Conservation (phyloP, 1,284 basidiomycete genomes). For the Rhodotorula sp. region DNA sequence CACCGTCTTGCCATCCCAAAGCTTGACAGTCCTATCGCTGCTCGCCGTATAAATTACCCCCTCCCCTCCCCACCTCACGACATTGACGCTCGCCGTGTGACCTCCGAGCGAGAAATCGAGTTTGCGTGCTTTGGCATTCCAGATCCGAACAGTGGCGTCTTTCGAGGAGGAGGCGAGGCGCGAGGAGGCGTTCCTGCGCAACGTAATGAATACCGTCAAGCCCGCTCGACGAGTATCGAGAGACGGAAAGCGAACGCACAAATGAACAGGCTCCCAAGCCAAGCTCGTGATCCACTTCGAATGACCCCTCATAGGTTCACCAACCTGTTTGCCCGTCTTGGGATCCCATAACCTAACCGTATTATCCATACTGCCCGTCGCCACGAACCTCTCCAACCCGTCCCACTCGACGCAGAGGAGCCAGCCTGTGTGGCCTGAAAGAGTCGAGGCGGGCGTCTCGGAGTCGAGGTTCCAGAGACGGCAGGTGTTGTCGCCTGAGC, state of each 20-base stretch:
- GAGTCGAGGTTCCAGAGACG: conserved; percentile 93
- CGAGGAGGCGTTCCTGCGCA: conserved; percentile 60
- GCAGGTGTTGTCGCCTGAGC: conserved; percentile 90
- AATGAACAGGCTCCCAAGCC: conserved; percentile 92
- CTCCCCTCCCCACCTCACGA: conserved; percentile 91
- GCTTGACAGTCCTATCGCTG: conserved; percentile 86
- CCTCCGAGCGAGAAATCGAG: conserved; percentile 86
- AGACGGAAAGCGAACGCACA: conserved; percentile 54
- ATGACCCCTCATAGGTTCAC: conserved; percentile 84
- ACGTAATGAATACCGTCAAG: no score
- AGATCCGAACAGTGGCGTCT: conserved; percentile 90
- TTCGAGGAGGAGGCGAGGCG: conserved; percentile 93
- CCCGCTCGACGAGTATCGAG: no score
- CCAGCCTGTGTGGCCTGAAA: conserved; percentile 90
- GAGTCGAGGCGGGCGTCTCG: conserved; percentile 83
- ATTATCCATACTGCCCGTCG: conserved; percentile 87
- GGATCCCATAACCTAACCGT: conserved; percentile 82
- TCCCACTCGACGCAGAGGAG: conserved; percentile 98
- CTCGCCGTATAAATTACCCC: conserved; percentile 90
- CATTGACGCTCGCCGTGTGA: conserved; percentile 90
- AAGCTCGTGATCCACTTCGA: conserved; percentile 97
- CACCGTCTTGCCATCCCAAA: conserved; percentile 84
- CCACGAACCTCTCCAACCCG: conserved; percentile 79
- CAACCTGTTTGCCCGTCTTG: conserved; percentile 76
- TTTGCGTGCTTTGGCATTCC: conserved; percentile 71